These are phyloP conservation scores for Aspergillus amoenus DNA, from an alignment of 2,329 filamentous ascomycete genomes.

Conservation along the genomic window DNA sequence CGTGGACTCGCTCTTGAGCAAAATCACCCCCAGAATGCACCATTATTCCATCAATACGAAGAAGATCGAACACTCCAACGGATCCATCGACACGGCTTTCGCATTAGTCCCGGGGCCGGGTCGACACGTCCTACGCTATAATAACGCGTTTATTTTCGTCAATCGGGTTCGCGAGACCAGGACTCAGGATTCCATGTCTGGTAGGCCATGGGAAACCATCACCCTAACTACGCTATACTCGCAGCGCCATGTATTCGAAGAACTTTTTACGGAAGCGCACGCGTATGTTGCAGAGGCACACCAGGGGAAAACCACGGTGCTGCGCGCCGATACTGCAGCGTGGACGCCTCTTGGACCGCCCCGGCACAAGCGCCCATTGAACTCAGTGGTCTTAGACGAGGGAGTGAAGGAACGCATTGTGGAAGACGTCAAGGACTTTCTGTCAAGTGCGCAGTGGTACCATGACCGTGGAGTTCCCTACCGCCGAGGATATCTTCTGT, in stretches of 20 bases:
- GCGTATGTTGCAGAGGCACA: constrained; percentile 73
- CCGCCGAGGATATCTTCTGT: constrained; percentile 81
- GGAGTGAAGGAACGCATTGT: constrained; percentile 82
- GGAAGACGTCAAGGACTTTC: constrained; percentile 77
- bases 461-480: constrained; percentile 94
- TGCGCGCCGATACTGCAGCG: constrained; percentile 77
- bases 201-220: constrained; percentile 90
- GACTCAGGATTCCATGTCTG: constrained; percentile 73
- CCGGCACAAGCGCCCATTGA: constrained; percentile 79
- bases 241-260: constrained; percentile 84
- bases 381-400: constrained; percentile 81
- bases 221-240: constrained; percentile 89
- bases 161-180: constrained; percentile 82
- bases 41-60: constrained; percentile 66
- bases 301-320: constrained; percentile 91
- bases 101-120: constrained; percentile 89
- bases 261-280: constrained; percentile 85
- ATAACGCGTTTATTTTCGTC: constrained; percentile 82
- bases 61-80: constrained; percentile 61
- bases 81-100: constrained; percentile 75
- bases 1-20: constrained; percentile 55
- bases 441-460: constrained; percentile 80
- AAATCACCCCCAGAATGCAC: constrained; percentile 60
- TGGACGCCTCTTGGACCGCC: constrained; percentile 85
- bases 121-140: constrained; percentile 81